Conservation (phyloP, 768 basidiomycete species). For the Termitomyces sp. region DNA sequence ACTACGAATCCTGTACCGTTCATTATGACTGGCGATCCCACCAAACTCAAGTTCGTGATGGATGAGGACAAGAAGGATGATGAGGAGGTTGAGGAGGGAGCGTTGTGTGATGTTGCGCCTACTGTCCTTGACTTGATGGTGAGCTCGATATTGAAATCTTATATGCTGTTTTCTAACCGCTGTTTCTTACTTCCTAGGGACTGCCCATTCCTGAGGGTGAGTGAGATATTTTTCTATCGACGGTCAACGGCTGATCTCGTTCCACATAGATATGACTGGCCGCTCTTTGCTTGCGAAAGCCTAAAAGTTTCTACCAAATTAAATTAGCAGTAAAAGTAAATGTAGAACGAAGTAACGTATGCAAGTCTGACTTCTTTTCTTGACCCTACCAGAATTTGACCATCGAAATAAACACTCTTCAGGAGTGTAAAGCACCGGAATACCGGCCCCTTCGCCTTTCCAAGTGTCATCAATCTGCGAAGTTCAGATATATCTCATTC, state of each 20-base stretch:
- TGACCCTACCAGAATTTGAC: neutral
- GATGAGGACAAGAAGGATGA: conserved; percentile 48
- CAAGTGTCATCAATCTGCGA: too few relatives aligned
- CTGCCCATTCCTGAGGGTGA: conserved; percentile 67
- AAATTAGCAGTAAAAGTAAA: neutral
- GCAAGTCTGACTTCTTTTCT: neutral
- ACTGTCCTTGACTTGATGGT: conserved; percentile 73
- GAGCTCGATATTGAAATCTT: neutral
- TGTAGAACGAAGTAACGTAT: neutral
- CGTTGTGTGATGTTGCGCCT: conserved; percentile 88
- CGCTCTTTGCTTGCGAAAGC: conserved; percentile 45
- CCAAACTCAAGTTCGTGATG: conserved; percentile 49
- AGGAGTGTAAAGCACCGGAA: too few relatives aligned
- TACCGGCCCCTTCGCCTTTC: too few relatives aligned
- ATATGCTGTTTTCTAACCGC: neutral
- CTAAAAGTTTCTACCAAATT: neutral
- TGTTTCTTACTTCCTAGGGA: conserved; percentile 31
- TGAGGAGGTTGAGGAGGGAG: conserved; percentile 57
- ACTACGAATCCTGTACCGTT: conserved; percentile 90
- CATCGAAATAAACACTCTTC: too few relatives aligned
- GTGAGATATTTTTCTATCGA: conserved; percentile 16
- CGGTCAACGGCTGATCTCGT: conserved; percentile 5
- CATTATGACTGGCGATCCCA: conserved; percentile 71
- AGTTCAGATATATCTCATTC: too few relatives aligned
- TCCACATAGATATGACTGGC: conserved; percentile 52